phyloP scores from a whole-genome alignment of 2,329 filamentous ascomycete genomes.

The Fusarium buxicola region DNA sequence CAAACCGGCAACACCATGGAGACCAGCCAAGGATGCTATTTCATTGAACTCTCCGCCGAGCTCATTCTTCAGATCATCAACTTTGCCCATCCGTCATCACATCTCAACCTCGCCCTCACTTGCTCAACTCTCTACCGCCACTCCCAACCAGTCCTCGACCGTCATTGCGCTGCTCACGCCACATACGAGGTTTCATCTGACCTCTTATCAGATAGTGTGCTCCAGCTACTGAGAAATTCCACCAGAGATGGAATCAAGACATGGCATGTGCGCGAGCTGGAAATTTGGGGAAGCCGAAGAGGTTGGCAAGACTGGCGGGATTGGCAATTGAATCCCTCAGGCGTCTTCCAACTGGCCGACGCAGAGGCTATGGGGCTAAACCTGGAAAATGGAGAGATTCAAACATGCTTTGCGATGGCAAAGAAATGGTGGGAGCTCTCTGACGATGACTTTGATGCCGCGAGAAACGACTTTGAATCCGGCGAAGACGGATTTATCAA shows the following conservation, averaged over 20 bases:
- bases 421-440: conserved; percentile 7
- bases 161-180: conserved; percentile 6
- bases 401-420: not conserved
- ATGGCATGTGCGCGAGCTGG: conserved; percentile 33
- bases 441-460: not conserved
- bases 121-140: conserved; percentile 17
- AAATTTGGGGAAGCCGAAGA: conserved; percentile 31
- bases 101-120: conserved; percentile 17
- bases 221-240: not conserved
- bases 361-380: not conserved
- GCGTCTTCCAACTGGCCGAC: not conserved
- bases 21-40: accelerated
- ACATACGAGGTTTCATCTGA: conserved; percentile 21
- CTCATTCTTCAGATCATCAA: conserved; percentile 15
- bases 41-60: conserved; percentile 12
- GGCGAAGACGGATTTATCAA: conserved; percentile 33
- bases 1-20: not conserved
- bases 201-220: not conserved
- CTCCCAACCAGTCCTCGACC: not conserved
- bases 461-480: not conserved
- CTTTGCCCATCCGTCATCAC: not conserved
- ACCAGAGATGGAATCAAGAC: not conserved
- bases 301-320: conserved; percentile 26
- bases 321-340: not conserved
- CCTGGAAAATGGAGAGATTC: not conserved